These are phyloP conservation scores for Emydomyces testavorans DNA, from an alignment of 2,329 filamentous ascomycete species.

Conservation along the genomic window DNA sequence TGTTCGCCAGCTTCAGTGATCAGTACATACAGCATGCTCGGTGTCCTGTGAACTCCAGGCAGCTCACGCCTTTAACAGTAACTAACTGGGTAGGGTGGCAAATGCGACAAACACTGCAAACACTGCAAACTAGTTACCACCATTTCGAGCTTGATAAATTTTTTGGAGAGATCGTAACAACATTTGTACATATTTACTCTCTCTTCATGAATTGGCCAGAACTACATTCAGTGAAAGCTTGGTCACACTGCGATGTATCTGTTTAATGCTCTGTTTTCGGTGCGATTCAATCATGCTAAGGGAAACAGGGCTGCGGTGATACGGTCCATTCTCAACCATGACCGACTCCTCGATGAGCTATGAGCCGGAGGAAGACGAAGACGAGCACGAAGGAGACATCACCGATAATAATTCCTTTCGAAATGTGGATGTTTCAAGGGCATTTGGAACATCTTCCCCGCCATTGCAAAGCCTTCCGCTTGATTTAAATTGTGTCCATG, in stretches of 20 bases:
- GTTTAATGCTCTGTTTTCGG: not conserved
- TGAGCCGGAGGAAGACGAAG: constrained; percentile 24
- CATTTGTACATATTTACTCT: no score
- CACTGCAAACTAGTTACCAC: constrained; percentile 17
- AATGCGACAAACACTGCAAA: constrained; percentile 23
- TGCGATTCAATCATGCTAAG: constrained; percentile 6
- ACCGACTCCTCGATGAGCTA: constrained; percentile 27
- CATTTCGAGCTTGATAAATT: not conserved
- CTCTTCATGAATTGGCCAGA: not conserved
- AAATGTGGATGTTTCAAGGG: not conserved
- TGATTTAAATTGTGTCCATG: not conserved
- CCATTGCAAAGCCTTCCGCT: constrained; percentile 14
- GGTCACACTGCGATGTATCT: constrained; percentile 10
- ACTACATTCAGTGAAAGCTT: not conserved
- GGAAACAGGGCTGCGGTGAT: not conserved
- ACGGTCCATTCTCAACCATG: constrained; percentile 23
- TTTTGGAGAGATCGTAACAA: no score
- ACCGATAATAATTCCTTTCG: not conserved
- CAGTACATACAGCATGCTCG: no score
- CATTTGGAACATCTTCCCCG: constrained; percentile 14
- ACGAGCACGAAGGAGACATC: constrained; percentile 9
- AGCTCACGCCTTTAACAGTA: no score
- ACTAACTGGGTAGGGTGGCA: no score
- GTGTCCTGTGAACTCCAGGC: no score
- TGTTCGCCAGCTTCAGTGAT: constrained; percentile 3